Percentiles rank a stretch among this genome's conserved stretches.
Conservation (phyloP, 192 early-diverging fungal genomes). For the Coemansia sp. region DNA sequence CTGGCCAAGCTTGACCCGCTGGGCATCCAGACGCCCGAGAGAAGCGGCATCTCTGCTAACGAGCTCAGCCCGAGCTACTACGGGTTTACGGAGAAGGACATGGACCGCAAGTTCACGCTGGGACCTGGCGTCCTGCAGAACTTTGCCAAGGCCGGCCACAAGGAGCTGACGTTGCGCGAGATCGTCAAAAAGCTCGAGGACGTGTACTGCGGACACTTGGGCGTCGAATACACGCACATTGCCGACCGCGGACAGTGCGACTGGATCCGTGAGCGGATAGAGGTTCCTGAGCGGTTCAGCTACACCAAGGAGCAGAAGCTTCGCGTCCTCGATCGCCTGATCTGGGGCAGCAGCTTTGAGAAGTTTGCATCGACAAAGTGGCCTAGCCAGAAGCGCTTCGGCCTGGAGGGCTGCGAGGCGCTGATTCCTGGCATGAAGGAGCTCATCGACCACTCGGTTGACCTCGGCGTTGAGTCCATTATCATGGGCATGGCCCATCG, state of each 20-base stretch:
- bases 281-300: constrained; percentile 86
- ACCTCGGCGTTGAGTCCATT: constrained; percentile 92
- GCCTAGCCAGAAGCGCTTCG: constrained; percentile 97
- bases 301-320: constrained; percentile 90
- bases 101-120: constrained; percentile 89
- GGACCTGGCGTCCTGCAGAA: constrained; percentile 95
- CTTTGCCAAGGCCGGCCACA: constrained; percentile 70
- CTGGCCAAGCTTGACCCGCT: constrained; percentile 96
- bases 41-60: constrained; percentile 59
- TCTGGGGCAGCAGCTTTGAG: constrained; percentile 97
- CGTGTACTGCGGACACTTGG: constrained; percentile 93
- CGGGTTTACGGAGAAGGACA: constrained; percentile 91
- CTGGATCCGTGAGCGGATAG: constrained; percentile 92
- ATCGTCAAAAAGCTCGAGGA: constrained; percentile 79
- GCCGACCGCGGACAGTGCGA: constrained; percentile 94
- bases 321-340: constrained; percentile 92
- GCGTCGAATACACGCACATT: constrained; percentile 99
- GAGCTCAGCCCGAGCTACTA: constrained; percentile 89
- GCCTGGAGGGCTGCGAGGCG: constrained; percentile 95
- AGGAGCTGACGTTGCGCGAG: constrained; percentile 84
- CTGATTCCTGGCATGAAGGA: constrained; percentile 99
- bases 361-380: constrained; percentile 95
- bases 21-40: constrained; percentile 71
- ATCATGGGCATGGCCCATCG: constrained; percentile 99
- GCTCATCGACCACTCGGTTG: constrained; percentile 94